phyloP scores from a whole-genome alignment of 129 eudicot species.

The Ambrosia artemisiifolia region DNA sequence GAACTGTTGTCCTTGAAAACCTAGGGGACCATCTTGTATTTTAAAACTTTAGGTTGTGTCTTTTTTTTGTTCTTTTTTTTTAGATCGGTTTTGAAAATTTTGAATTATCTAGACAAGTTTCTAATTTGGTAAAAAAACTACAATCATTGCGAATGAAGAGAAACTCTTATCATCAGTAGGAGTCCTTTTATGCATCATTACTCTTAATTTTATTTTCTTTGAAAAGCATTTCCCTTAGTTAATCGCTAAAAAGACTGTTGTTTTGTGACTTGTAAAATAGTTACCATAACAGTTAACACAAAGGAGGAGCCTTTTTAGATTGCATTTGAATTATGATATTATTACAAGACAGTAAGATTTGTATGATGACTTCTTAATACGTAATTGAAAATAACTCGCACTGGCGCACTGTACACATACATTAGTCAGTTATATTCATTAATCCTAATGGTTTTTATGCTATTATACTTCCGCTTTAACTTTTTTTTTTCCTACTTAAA shows the following conservation, averaged over 20 bases:
- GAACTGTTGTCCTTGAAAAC: constrained; percentile 9
- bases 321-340: neutral
- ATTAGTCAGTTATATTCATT: neutral
- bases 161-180: no score
- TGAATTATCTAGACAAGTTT: neutral
- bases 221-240: neutral
- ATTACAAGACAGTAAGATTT: neutral
- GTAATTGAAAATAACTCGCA: neutral
- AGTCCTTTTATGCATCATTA: neutral
- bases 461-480: neutral
- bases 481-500: neutral
- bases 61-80: neutral
- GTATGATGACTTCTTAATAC: neutral
- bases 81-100: neutral
- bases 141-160: neutral
- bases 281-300: neutral
- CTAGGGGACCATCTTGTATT: constrained; percentile 17
- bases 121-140: neutral
- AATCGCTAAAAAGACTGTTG: neutral
- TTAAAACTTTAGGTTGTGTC: neutral
- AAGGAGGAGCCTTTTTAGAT: neutral
- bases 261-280: neutral
- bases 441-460: neutral
- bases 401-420: neutral
- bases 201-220: neutral